Evolutionary conservation across 345 rosid genomes (phyloP), one percentile per base, ranked within the genome.

Genomic region (Sisymbrium irio): DNA sequence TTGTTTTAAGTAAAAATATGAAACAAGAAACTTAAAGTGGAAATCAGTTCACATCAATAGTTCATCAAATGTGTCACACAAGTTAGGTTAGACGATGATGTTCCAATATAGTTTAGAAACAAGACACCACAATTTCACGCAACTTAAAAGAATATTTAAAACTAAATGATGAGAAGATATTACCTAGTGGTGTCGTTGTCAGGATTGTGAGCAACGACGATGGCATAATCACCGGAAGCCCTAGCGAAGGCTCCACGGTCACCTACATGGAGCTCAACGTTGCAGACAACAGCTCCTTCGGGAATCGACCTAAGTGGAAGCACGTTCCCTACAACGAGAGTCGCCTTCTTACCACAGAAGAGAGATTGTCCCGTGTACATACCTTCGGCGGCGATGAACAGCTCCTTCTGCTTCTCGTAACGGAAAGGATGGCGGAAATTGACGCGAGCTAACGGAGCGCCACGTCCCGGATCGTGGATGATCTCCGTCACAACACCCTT

Each of bases 181-280:
- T 71, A 71, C 76, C 76, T 72, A 41, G 62, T 62, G 36, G 69
- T 72, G 84, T 81, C 55, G 83, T 73, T 83, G 72, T 78, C 76
- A 51, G 5, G 44, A 32, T 72, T 51, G 62, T 72, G 76, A 51
- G 51, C 3, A 72, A 62, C 19, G 4, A 72, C 76, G 54, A 72
- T 72, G 54, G 76, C 76, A 36, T 72, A 72, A 62, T 72, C 76
- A 40, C 76, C 76, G 5, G 76, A 72, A 1, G 92, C 89, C 41
- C 85, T 88, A 81, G 83, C 85, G 62, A 84, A 82, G 76, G 83
- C 92, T 82, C 76, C 69, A 62, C 76, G 76, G 63, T 72, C 76
- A 53, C 76, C 76, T 4, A 54, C 69, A 62, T 72, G 69, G 9
- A 40, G 69, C 63, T 72, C 76, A 1, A 62, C 76, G 1, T 72